Evolutionary conservation across 2,329 filamentous ascomycete species (phyloP).

Genomic region (Aspergillus sp.): DNA sequence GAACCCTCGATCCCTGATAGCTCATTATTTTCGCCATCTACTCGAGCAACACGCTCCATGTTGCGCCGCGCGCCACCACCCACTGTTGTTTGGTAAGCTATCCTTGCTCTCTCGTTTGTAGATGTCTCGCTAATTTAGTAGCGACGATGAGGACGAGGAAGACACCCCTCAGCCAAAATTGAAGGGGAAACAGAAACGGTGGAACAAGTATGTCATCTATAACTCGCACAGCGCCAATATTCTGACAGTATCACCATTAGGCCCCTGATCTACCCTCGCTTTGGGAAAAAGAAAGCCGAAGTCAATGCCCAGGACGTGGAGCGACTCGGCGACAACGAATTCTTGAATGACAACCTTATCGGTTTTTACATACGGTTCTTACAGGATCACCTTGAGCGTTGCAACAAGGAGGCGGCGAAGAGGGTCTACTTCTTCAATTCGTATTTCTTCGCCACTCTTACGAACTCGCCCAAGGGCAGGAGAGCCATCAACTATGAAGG

Average conservation of each 20-base stretch:
- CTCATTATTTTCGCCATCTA: slow-evolving; percentile 1
- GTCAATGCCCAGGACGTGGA: slow-evolving; percentile 53
- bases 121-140: slow-evolving; percentile 8
- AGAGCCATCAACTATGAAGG: slow-evolving; percentile 74
- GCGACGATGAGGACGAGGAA: slow-evolving; percentile 19
- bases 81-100: slow-evolving; percentile 20
- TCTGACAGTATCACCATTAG: slow-evolving; percentile 20
- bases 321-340: slow-evolving; percentile 78
- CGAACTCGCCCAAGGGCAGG: slow-evolving; percentile 54
- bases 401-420: slow-evolving; percentile 56
- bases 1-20: slow-evolving; percentile 24
- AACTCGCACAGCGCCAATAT: not conserved
- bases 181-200: slow-evolving; percentile 18
- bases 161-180: slow-evolving; percentile 6
- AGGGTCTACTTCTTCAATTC: slow-evolving; percentile 88
- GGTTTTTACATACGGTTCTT: slow-evolving; percentile 80
- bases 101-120: not conserved
- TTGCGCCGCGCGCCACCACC: slow-evolving; percentile 18
- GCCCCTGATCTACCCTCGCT: slow-evolving; percentile 45
- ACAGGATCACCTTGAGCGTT: slow-evolving; percentile 58
- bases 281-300: slow-evolving; percentile 48
- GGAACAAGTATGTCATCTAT: slow-evolving; percentile 19
- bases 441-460: slow-evolving; percentile 82
- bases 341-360: slow-evolving; percentile 89
- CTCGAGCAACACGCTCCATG: slow-evolving; percentile 34